Evolutionary conservation across 805 yeast species (phyloP), one percentile per base, ranked within the genome.

Genomic region (Wickerhamomyces subpelliculosus): DNA sequence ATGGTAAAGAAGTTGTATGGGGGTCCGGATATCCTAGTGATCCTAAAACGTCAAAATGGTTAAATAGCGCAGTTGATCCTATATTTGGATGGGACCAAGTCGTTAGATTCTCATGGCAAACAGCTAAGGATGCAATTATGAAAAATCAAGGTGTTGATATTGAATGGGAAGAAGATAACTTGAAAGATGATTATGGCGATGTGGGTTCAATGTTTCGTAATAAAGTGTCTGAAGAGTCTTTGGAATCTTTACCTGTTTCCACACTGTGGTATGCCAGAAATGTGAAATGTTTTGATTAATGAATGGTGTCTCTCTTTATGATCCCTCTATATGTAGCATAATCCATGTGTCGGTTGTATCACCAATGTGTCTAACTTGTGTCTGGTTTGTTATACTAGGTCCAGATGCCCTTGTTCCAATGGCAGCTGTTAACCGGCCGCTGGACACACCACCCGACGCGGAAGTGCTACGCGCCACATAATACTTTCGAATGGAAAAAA

Each of bases 21-120:
- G 98, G 98, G 2, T 84, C 95, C 0, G 98, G 98, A 1, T 93
- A 93, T 58, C 97, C 98, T 0, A 75, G 89, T 4, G 98, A 93
- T 59, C 94, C 96, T 3, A 75, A 76, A 44, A 90, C 99, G 0
- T 70, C 73, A n/a, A 51, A 51, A 27, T 93, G 96, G 96, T 63
- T 93, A 29, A 69, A 73, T 28, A 47, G 59, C 1, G 65, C 70
- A 19, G 75, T 84, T 22, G 85, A 86, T 55, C 72, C 72, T 12
- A 65, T 90, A 12, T 85, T 85, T 60, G 97, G 97, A 0, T 93
- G 97, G 97, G 71, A 77, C 36, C 60, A 66, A 7, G 75, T 81
- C 33, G 70, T 83, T 8, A 64, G 99, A 36, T 93, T 81, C 52
- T 86, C 95, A 27, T 93, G 99, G 99, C 93, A 86, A 50, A 93